phyloP scores from a whole-genome alignment of 306 rosid species.

The Gynostemma pentaphyllum region DNA sequence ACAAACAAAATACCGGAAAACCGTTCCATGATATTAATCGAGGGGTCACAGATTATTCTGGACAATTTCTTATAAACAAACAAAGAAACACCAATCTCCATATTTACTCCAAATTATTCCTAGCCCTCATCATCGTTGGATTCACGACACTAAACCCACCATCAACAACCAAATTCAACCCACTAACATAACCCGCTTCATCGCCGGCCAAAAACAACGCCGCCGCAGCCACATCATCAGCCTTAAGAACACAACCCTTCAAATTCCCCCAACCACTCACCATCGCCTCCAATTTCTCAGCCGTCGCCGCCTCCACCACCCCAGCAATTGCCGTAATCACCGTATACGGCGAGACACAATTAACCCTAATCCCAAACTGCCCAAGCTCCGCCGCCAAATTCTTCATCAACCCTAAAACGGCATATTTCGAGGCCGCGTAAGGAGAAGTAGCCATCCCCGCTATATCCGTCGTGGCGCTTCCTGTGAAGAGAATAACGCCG shows the following conservation, averaged over 20 bases:
- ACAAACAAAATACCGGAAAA: no score
- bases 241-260: constrained; percentile 6
- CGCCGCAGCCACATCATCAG: constrained; percentile 5
- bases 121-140: constrained; percentile 5
- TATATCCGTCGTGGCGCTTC: constrained; percentile 10
- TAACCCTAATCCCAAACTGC: constrained; percentile 19
- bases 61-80: no score
- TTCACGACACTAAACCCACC: constrained; percentile 19
- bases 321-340: constrained; percentile 5
- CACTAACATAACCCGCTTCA: constrained; percentile 17
- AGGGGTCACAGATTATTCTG: no score
- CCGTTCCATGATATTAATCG: no score
- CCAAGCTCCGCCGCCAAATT: constrained; percentile 19
- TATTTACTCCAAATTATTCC: no score
- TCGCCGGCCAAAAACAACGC: constrained; percentile 18
- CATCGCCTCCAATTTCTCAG: neutral
- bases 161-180: constrained; percentile 15
- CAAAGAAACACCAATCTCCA: no score
- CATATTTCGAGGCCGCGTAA: constrained; percentile 21
- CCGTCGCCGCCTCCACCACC: neutral
- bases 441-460: constrained; percentile 18
- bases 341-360: constrained; percentile 18
- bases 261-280: neutral
- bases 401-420: constrained; percentile 11
- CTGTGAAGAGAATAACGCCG: constrained; percentile 22